Evolutionary conservation across 768 basidiomycete species (phyloP).

Genomic region (Podaxis mareebaensis): DNA sequence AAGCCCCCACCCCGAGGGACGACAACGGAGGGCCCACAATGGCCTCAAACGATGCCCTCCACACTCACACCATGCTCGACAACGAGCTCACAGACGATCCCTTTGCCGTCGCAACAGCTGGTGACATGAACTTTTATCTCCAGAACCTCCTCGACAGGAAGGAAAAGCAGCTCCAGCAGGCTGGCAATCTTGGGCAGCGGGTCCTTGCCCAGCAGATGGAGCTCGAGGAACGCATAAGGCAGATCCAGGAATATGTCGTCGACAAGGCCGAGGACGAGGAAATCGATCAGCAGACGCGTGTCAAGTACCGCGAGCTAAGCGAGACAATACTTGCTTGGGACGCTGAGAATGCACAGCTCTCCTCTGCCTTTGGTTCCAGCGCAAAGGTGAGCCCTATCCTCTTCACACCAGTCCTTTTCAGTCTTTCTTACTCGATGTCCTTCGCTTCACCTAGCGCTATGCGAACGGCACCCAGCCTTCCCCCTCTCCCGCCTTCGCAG

Average conservation of each 20-base stretch:
- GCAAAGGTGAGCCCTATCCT: conserved; percentile 19
- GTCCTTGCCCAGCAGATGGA: conserved; percentile 93
- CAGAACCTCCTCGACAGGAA: conserved; percentile 82
- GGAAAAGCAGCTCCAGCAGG: conserved; percentile 89
- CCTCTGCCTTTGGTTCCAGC: conserved; percentile 61
- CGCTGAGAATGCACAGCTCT: conserved; percentile 73
- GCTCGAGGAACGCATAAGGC: conserved; percentile 83
- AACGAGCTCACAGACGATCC: conserved; percentile 2
- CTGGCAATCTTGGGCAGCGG: conserved; percentile 90
- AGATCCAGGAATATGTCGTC: conserved; percentile 45
- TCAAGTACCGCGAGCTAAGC: conserved; percentile 74
- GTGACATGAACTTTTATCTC: conserved; percentile 62
- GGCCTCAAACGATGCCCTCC: conserved; percentile 3
- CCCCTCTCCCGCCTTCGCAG: conserved; percentile 45
- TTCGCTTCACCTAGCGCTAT: conserved; percentile 29
- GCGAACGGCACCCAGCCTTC: conserved; percentile 45
- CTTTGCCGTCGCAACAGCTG: conserved; percentile 36
- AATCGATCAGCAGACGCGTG: conserved; percentile 60
- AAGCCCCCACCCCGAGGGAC: background rate
- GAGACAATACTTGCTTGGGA: conserved; percentile 80
- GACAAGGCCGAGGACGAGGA: conserved; percentile 16
- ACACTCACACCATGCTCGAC: background rate
- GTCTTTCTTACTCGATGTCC: background rate
- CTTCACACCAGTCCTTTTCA: background rate
- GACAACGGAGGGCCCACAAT: background rate